Conservation (phyloP, 2,329 filamentous ascomycete species). For the Rachicladosporium sp. region DNA sequence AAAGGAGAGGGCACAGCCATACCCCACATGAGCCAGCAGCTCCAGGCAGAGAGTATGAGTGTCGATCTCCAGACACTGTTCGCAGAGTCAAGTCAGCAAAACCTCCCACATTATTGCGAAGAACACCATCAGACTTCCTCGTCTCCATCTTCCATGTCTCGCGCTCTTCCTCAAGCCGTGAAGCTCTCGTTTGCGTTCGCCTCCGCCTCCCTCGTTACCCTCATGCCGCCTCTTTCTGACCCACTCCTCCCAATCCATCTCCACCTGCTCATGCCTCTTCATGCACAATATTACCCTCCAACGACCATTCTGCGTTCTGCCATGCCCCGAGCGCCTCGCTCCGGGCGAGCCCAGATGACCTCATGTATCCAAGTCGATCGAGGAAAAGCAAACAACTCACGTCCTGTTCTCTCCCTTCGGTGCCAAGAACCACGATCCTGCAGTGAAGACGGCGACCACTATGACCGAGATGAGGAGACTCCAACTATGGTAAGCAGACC, state of each 20-base stretch:
- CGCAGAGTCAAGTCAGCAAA: slow-evolving; percentile 2
- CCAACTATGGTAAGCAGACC: slow-evolving; percentile 45
- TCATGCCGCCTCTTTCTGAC: too few relatives aligned
- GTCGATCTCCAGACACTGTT: slow-evolving; percentile 83
- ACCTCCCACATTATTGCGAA: not conserved
- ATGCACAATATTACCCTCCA: too few relatives aligned
- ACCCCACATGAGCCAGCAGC: slow-evolving; percentile 94
- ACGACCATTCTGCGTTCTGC: not conserved
- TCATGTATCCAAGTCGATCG: not conserved
- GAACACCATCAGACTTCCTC: not conserved
- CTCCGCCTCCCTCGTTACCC: too few relatives aligned
- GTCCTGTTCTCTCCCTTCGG: slow-evolving; percentile 96
- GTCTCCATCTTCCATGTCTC: too few relatives aligned
- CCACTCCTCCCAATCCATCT: too few relatives aligned
- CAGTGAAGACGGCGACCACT: slow-evolving; percentile 63
- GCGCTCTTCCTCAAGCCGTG: too few relatives aligned
- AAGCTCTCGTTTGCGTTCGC: too few relatives aligned
- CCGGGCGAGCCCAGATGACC: not conserved
- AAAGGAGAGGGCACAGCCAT: too few relatives aligned
- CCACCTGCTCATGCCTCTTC: not conserved
- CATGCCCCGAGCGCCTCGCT: not conserved
- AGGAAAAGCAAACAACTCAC: slow-evolving; percentile 42
- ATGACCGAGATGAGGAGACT: slow-evolving; percentile 80
- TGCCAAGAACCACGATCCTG: slow-evolving; percentile 73
- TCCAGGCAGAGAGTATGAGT: slow-evolving; percentile 74